phyloP scores from a whole-genome alignment of 495 filamentous ascomycete species.

The Lasiosphaeria hispida region DNA sequence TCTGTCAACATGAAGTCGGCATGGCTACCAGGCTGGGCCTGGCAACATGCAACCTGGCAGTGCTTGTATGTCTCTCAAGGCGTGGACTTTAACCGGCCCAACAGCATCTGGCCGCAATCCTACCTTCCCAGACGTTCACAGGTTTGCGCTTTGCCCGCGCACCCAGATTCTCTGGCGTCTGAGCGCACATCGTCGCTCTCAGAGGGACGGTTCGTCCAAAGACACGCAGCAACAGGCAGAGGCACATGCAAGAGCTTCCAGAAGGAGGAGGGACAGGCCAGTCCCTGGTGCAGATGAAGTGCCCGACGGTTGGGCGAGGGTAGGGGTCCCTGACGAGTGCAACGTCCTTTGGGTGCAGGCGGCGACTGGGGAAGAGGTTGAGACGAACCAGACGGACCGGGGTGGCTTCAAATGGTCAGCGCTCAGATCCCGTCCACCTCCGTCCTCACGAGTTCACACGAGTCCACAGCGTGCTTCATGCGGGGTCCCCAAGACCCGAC shows the following conservation, averaged over 20 bases:
- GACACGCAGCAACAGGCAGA: neutral
- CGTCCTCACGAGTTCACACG: too few relatives aligned
- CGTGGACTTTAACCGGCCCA: neutral
- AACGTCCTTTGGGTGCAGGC: neutral
- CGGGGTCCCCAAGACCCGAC: conserved; percentile 14
- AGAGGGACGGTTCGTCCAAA: conserved; percentile 7
- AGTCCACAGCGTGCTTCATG: conserved; percentile 15
- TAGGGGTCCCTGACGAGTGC: conserved; percentile 19
- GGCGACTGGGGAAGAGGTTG: neutral
- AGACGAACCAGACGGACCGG: conserved; percentile 6
- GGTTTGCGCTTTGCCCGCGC: neutral
- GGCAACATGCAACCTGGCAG: neutral
- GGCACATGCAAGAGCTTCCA: neutral
- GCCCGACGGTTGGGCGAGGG: neutral
- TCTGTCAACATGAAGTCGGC: neutral
- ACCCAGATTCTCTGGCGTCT: neutral
- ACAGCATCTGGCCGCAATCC: neutral
- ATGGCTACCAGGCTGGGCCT: neutral
- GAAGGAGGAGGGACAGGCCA: neutral
- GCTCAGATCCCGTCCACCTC: conserved; percentile 13
- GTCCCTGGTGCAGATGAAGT: conserved; percentile 2
- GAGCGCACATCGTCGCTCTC: neutral
- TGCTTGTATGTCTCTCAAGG: too few relatives aligned
- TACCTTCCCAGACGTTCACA: conserved; percentile 8
- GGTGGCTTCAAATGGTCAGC: neutral